Evolutionary conservation across 441 rosid species (phyloP).

Genomic region (Adansonia grandidieri): DNA sequence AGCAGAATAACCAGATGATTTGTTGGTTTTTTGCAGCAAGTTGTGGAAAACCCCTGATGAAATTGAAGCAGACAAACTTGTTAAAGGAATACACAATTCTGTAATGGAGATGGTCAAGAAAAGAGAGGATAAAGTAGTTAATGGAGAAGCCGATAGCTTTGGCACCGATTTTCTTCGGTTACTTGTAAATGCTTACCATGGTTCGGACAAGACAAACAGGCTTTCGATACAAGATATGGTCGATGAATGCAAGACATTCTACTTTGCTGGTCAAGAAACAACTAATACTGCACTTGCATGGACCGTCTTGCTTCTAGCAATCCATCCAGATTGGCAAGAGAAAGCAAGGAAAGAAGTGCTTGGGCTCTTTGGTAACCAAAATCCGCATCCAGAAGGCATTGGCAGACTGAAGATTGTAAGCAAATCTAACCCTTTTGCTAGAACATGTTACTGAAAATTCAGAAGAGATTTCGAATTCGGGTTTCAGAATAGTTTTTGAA

Average conservation of each 20-base stretch:
- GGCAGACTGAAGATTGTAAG: slow-evolving; percentile 46
- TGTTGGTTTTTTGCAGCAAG: slow-evolving; percentile 30
- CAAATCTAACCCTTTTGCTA: not conserved
- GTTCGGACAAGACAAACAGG: slow-evolving; percentile 33
- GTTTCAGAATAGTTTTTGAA: not conserved
- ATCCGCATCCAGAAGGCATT: slow-evolving; percentile 38
- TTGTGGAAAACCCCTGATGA: slow-evolving; percentile 38
- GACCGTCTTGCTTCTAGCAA: slow-evolving; percentile 29
- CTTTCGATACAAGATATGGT: slow-evolving; percentile 27
- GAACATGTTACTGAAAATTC: not conserved
- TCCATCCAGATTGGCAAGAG: slow-evolving; percentile 47
- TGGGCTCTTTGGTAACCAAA: slow-evolving; percentile 39
- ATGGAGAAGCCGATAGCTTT: slow-evolving; percentile 27
- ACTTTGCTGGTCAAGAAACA: slow-evolving; percentile 36
- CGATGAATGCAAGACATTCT: slow-evolving; percentile 37
- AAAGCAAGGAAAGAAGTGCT: slow-evolving; percentile 46
- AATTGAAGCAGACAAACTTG: slow-evolving; percentile 47
- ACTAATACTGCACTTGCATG: slow-evolving; percentile 31
- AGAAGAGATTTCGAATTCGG: not conserved
- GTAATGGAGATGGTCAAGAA: slow-evolving; percentile 42
- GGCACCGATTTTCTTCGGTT: slow-evolving; percentile 52
- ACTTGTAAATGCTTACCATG: slow-evolving; percentile 36
- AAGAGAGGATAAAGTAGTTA: slow-evolving; percentile 41
- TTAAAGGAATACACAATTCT: slow-evolving; percentile 33
- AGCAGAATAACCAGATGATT: not conserved